Evolutionary conservation across 2,329 filamentous ascomycete genomes (phyloP).

Genomic region (Magnaporthales sp.): DNA sequence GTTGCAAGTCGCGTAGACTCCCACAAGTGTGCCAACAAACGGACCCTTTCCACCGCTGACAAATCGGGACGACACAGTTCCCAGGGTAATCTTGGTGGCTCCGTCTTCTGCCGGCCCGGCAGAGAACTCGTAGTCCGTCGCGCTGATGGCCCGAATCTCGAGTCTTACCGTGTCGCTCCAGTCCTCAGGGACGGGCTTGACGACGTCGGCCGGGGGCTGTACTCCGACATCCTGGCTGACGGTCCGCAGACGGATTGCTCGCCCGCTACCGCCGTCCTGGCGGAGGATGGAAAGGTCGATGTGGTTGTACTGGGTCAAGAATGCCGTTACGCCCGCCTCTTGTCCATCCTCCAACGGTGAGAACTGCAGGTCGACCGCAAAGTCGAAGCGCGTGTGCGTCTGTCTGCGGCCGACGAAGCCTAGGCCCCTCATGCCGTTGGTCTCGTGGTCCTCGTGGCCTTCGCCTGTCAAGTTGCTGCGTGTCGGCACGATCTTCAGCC

Average conservation of each 20-base stretch:
- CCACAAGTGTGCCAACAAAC: slow-evolving; percentile 23
- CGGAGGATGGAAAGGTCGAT: slow-evolving; percentile 23
- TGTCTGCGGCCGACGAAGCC: slow-evolving; percentile 22
- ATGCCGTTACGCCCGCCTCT: slow-evolving; percentile 23
- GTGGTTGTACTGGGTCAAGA: slow-evolving; percentile 23
- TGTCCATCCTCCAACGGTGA: slow-evolving; percentile 14
- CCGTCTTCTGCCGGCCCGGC: slow-evolving; percentile 15
- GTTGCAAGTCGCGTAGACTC: slow-evolving; percentile 27
- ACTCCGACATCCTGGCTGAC: slow-evolving; percentile 14
- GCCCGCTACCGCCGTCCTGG: background rate
- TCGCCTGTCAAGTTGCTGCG: slow-evolving; percentile 19
- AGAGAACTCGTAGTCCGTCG: slow-evolving; percentile 20
- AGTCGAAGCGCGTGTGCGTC: slow-evolving; percentile 22
- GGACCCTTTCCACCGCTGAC: slow-evolving; percentile 23
- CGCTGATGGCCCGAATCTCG: slow-evolving; percentile 18
- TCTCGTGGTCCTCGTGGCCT: slow-evolving; percentile 9
- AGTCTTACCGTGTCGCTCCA: slow-evolving; percentile 14
- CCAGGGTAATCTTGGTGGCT: slow-evolving; percentile 12
- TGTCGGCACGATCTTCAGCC: slow-evolving; percentile 18
- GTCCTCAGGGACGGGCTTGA: background rate
- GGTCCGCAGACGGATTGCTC: slow-evolving; percentile 2
- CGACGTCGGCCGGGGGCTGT: slow-evolving; percentile 12
- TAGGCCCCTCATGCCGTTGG: slow-evolving; percentile 16
- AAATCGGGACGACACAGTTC: slow-evolving; percentile 18
- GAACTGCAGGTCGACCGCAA: slow-evolving; percentile 20